Evolutionary conservation across 2,329 filamentous ascomycete species (phyloP), one percentile per base, ranked within the genome.

Genomic region (Pseudofabraea citricarpa): DNA sequence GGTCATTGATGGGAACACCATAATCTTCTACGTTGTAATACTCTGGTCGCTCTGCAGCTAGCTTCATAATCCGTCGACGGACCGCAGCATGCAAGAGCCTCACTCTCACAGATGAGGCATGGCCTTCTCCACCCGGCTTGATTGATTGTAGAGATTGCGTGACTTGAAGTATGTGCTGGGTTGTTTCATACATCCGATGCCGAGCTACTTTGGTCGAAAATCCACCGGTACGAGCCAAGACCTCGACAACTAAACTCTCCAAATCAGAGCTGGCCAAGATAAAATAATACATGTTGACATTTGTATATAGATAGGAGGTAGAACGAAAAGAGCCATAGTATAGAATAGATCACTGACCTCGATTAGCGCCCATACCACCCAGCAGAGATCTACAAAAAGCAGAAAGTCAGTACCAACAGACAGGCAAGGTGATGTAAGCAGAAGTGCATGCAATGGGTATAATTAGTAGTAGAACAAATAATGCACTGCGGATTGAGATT

Each of bases 231-330:
- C 85, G 72, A 3, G 81, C 74, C 9, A 91, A 70, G 0, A 85
- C 87, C 60, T 90, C 85, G 8, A 87, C 84, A 0, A 90, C 79
- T n/a, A n/a, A n/a, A n/a, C n/a, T n/a, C n/a, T n/a, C n/a, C n/a
- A n/a, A n/a, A n/a, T n/a, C n/a, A n/a, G n/a, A n/a, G n/a, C n/a
- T n/a, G n/a, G n/a, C n/a, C n/a, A n/a, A n/a, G n/a, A n/a, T n/a
- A n/a, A n/a, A n/a, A n/a, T n/a, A n/a, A n/a, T n/a, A n/a, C n/a
- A n/a, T n/a, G n/a, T n/a, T n/a, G n/a, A n/a, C n/a, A n/a, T n/a
- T n/a, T n/a, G n/a, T n/a, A n/a, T n/a, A n/a, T n/a, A n/a, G n/a
- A n/a, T n/a, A n/a, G n/a, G n/a, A n/a, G n/a, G n/a, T n/a, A n/a
- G n/a, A n/a, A n/a, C n/a, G n/a, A n/a, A n/a, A n/a, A n/a, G n/a